Base-by-base conservation (phyloP, 164 flowering plant species). In the Dillenia suffruticosa region DNA sequence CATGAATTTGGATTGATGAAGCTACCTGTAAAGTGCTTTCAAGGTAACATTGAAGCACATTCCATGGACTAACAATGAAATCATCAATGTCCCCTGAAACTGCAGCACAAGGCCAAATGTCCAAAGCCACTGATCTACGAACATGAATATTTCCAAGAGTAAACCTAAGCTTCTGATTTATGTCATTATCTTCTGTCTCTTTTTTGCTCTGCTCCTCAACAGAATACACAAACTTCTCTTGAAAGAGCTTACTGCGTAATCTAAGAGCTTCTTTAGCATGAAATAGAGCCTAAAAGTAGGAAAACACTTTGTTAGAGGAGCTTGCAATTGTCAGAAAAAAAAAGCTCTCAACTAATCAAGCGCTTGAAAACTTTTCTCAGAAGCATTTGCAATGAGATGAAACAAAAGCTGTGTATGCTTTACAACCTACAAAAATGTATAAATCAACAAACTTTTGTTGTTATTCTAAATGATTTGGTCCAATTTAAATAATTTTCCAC, bases 1-100 rank as follows among this genome's bases (percentile, higher is more conserved):
- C 44, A 10, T 8, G 46, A 59, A 60, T 19, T 10, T 9, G 32
- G 22, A 51, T 10, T 49, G 48, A 16, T 11, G 44, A 44, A 58
- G n/a, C 51, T 58, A 91, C 99, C 99, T 95, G 99, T 63, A 92
- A 74, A 60, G 71, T 66, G 78, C 99, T 95, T 71, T 95, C 97
- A 50, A 92, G 88, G 66, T 88, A 95, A 72, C 87, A 79, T 19
- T 79, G 79, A 49, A 95, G 94, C 46, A 92, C 81, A 72, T 73
- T 88, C 97, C 97, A 95, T 19, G 93, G 92, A 77, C 86, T 91
- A 66, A 84, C 76, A 68, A 68, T 47, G 72, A 58, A 69, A 57
- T 65, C 52, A 63, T 81, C 83, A 54, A 73, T 40, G 53, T 79
- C 76, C 70, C 65, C 65, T 55, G 81, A 56, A 50, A 46, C 15